Base-by-base conservation (phyloP, 2,329 filamentous ascomycete species). In the Phialophora chinensis region DNA sequence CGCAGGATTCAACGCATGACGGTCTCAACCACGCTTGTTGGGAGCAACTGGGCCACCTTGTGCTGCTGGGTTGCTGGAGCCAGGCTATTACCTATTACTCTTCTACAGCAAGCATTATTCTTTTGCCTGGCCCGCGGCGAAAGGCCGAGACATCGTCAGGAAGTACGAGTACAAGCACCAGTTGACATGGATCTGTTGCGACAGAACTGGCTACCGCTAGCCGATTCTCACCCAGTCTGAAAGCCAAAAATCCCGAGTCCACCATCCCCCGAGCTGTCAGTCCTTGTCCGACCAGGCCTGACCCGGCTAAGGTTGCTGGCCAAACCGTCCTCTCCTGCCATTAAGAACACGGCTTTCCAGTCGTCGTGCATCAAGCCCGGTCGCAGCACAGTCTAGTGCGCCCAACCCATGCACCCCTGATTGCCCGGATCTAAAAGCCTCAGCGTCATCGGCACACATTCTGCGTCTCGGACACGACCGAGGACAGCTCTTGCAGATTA, bases 271-370 rank as follows among this genome's bases (percentile, higher is more conserved):
- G 59, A 35, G 44, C 59, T 27, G 47, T 35, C 59, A 50, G 25
- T 42, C 52, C 60, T 55, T 33, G 50, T 33, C 27, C 60, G 27
- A 49, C 49, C 35, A 25, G 59, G 59, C 12, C 49, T 56, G 61
- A 44, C 29, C 65, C 60, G 65, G 61, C 65, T 61, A 58, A 38
- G 53, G 44, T 60, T 57, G 65, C 65, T 67, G 65, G 60, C 60
- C 60, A 63, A 67, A 67, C 65, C 47, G 60, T 55, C 60, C 49
- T 60, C 35, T 54, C 60, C 42, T 60, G 55, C 56, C 65, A 38
- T 60, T n/a, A 52, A 50, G 42, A 42, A 14, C 44, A 20, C 42
- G 7, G 47, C 20, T 27, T 55, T 56, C 29, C 63, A 62, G 35
- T 52, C 33, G n/a, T 65, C 52, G 38, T 55, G 63, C 57, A 65